phyloP scores from a whole-genome alignment of 2,329 filamentous ascomycete genomes.

The Epichloe aotearoae region DNA sequence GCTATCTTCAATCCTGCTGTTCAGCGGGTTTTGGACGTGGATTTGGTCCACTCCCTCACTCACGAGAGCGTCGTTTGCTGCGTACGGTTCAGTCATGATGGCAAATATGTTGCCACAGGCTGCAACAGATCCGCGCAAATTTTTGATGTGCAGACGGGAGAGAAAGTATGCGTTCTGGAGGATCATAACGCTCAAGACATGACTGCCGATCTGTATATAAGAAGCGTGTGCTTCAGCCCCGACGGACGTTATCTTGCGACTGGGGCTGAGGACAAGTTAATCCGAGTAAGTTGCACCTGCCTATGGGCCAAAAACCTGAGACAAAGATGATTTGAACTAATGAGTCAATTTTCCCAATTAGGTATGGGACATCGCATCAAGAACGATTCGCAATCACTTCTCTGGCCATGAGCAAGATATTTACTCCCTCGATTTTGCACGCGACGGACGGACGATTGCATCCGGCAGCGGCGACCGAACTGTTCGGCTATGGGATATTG shows the following conservation, averaged over 20 bases:
- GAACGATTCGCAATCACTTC: slow-evolving; percentile 84
- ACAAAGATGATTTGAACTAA: slow-evolving; percentile 5
- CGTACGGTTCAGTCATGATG: slow-evolving; percentile 90
- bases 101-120: slow-evolving; percentile 89
- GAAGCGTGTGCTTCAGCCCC: slow-evolving; percentile 97
- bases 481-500: slow-evolving; percentile 92
- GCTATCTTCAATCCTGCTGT: slow-evolving; percentile 92
- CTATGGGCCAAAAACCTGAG: neutral
- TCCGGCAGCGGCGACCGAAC: slow-evolving; percentile 92
- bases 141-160: slow-evolving; percentile 78
- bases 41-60: slow-evolving; percentile 80
- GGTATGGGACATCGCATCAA: slow-evolving; percentile 86
- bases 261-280: slow-evolving; percentile 94
- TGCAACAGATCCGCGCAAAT: slow-evolving; percentile 99
- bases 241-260: slow-evolving; percentile 90
- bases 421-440: slow-evolving; percentile 89
- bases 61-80: slow-evolving; percentile 98
- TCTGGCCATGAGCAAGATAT: slow-evolving; percentile 98
- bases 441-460: slow-evolving; percentile 85
- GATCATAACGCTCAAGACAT: slow-evolving; percentile 71
- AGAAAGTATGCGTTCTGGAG: slow-evolving; percentile 80
- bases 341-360: slow-evolving; percentile 20
- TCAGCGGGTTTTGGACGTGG: slow-evolving; percentile 80
- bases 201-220: slow-evolving; percentile 86
- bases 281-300: slow-evolving; percentile 51